Base-by-base conservation (phyloP, 257 asterid species). In the Jacaranda copaia region DNA sequence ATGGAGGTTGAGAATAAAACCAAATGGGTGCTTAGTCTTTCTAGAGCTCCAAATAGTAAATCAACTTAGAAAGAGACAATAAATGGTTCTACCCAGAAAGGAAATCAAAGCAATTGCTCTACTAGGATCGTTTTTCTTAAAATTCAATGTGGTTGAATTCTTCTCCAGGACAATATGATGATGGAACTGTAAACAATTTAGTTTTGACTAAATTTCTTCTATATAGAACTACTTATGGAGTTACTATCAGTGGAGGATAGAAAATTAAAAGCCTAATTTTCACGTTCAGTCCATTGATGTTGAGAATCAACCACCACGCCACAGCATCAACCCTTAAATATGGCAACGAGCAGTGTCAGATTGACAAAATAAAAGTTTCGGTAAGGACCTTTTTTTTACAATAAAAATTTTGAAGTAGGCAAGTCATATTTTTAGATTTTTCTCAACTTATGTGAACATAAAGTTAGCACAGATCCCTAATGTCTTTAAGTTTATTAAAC, bases 211-310 rank as follows among this genome's bases (percentile, higher is more conserved):
- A 39, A 45, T 45, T 68, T 25, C 12, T 51, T 6, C 19, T 4
- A 32, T 36, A 61, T 38, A 58, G 20, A 78, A n/a, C 73, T 61
- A 51, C 70, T 52, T n/a, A 6, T 57, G 25, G 8, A 67, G 25
- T n/a, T 18, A 12, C 15, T 4, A 39, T 75, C 25, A 18, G 20
- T 11, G 16, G 56, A 64, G 18, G 66, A 63, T 15, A 16, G 45
- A 78, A 63, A 70, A 11, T 39, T 48, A 69, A 69, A 68, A 12
- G 48, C 43, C 66, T 40, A 15, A 25, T 60, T 25, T 76, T 63
- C 15, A 6, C 40, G n/a, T 49, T 9, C 72, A 58, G 39, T 35
- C 68, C 46, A 48, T n/a, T 63, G 57, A 59, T 57, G 20, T 69
- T 70, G 65, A 40, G 12, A 14, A 70, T 10, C 63, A 62, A 51